Evolutionary conservation across 2,329 filamentous ascomycete genomes (phyloP).

Genomic region (Apiospora pterosperma): DNA sequence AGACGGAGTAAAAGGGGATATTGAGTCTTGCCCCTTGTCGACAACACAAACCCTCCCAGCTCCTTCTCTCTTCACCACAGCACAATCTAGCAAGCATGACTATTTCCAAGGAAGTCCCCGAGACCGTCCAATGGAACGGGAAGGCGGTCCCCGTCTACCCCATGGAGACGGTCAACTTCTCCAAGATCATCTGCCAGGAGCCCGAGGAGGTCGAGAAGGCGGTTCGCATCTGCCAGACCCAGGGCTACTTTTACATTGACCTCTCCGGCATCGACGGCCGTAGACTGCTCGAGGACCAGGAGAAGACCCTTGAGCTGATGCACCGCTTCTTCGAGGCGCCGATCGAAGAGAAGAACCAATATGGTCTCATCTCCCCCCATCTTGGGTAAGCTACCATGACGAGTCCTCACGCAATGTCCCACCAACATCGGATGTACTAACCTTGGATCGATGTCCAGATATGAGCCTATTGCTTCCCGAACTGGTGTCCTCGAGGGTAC

Average conservation of each 20-base stretch:
- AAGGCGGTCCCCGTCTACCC: slow-evolving; percentile 46
- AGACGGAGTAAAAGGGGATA: neutral
- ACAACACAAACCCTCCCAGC: neutral
- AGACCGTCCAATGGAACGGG: slow-evolving; percentile 47
- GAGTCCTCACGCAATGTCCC: neutral
- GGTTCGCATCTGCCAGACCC: slow-evolving; percentile 43
- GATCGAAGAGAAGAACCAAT: slow-evolving; percentile 54
- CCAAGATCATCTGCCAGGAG: slow-evolving; percentile 49
- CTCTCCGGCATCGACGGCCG: slow-evolving; percentile 50
- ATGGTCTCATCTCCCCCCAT: slow-evolving; percentile 50
- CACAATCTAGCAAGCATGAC: slow-evolving; percentile 28
- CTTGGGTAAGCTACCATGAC: slow-evolving; percentile 36
- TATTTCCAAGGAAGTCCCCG: slow-evolving; percentile 33
- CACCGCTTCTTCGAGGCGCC: slow-evolving; percentile 52
- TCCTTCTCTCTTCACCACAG: neutral
- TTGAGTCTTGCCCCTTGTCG: neutral
- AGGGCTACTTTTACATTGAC: slow-evolving; percentile 56
- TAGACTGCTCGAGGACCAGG: slow-evolving; percentile 48
- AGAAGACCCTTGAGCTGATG: slow-evolving; percentile 52
- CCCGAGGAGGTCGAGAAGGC: slow-evolving; percentile 50
- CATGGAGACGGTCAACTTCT: slow-evolving; percentile 51
- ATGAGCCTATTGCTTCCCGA: slow-evolving; percentile 46
- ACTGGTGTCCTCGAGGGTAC: slow-evolving; percentile 44
- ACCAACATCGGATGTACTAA: slow-evolving; percentile 1
- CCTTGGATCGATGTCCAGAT: slow-evolving; percentile 23